Evolutionary conservation across 352 stramenopile species (phyloP).

Genomic region (Phytophthora europaea): DNA sequence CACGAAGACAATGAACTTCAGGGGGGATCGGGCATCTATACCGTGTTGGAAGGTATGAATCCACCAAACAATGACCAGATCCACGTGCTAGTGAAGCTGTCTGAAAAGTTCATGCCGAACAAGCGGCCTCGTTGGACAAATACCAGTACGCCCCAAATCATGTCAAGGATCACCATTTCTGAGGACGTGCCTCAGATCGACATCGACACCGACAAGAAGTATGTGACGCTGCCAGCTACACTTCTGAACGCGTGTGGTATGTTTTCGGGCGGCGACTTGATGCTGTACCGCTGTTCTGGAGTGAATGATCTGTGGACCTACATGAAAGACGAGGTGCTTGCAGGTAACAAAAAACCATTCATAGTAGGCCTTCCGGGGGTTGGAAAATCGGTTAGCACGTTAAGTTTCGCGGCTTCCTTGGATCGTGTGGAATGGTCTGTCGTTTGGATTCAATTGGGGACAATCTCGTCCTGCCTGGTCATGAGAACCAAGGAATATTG

Average conservation of each 20-base stretch:
- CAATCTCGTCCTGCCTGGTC: background rate
- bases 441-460: background rate
- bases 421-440: background rate
- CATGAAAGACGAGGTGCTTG: background rate
- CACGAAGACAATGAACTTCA: background rate
- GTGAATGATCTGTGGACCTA: background rate
- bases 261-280: background rate
- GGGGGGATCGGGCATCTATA: background rate
- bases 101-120: background rate
- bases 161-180: background rate
- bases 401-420: background rate
- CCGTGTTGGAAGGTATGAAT: background rate
- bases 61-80: background rate
- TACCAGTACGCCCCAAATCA: background rate
- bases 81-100: background rate
- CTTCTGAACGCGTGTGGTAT: background rate
- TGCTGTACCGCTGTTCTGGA: background rate
- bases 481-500: background rate
- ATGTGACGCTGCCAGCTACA: background rate
- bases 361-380: background rate
- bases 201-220: background rate
- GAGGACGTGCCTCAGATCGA: background rate
- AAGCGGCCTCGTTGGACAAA: background rate
- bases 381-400: background rate
- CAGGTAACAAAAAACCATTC: background rate